Percentiles rank a stretch among this genome's conserved stretches.
Evolutionary conservation across 1,284 basidiomycete genomes (phyloP).

Genomic region (Pseudozyma flocculosa): DNA sequence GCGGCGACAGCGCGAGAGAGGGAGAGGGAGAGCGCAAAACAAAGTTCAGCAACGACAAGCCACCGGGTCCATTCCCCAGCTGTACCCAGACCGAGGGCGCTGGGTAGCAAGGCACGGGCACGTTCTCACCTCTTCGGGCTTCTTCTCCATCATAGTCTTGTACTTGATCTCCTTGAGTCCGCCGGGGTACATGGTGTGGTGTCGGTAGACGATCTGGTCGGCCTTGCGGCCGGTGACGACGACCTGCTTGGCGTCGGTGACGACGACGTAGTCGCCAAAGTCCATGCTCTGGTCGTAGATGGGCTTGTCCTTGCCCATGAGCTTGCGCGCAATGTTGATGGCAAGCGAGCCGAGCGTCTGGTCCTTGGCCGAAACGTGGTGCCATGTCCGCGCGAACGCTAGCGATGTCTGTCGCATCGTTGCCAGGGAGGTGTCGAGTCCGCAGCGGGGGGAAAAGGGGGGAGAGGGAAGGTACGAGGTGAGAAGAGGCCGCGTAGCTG

Average conservation of each 20-base stretch:
- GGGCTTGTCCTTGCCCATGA: constrained; percentile 99
- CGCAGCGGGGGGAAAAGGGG: neutral
- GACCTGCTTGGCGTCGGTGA: constrained; percentile 83
- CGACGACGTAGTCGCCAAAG: constrained; percentile 86
- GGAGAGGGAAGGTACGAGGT: neutral
- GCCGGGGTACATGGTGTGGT: constrained; percentile 90
- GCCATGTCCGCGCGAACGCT: constrained; percentile 91
- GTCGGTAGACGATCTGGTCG: constrained; percentile 81
- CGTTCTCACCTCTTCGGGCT: constrained; percentile 81
- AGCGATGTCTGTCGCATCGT: constrained; percentile 80
- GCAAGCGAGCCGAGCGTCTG: constrained; percentile 90
- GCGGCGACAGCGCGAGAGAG: neutral
- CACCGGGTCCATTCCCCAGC: neutral
- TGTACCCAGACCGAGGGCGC: no score
- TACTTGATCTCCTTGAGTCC: constrained; percentile 69
- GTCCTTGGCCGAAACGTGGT: constrained; percentile 87
- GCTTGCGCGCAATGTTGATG: constrained; percentile 84
- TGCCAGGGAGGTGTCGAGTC: no score
- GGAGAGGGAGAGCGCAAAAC: neutral
- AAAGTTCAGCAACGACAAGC: neutral
- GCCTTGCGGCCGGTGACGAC: constrained; percentile 87
- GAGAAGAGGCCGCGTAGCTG: no score
- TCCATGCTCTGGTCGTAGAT: constrained; percentile 76
- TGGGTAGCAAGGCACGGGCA: no score
- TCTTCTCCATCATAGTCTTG: constrained; percentile 62